Conservation (phyloP, 371 early-diverging fungal species). For the Syncephalastrum monosporum region DNA sequence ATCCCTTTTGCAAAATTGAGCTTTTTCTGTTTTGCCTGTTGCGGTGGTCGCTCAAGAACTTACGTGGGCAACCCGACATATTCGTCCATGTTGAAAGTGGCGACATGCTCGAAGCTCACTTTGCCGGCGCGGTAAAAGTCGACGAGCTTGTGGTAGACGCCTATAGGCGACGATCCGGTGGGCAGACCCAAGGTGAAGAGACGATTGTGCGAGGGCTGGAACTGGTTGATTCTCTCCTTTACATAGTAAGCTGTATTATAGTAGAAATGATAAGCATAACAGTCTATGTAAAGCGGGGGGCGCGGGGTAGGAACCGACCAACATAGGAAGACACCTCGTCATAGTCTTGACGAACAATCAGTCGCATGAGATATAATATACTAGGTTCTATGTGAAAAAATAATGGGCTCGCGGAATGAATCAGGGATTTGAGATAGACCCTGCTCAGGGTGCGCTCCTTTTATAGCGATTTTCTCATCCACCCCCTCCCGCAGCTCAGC, state of each 20-base stretch:
- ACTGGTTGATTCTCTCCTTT: slow-evolving; percentile 54
- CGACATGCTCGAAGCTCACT: slow-evolving; percentile 54
- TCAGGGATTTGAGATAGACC: background rate
- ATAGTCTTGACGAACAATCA: slow-evolving; percentile 9
- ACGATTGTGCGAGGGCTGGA: slow-evolving; percentile 65
- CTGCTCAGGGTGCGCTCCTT: too few species aligned
- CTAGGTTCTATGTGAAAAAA: too few species aligned
- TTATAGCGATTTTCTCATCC: too few species aligned
- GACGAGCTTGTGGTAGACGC: slow-evolving; percentile 46
- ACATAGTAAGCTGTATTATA: background rate
- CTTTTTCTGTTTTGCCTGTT: background rate
- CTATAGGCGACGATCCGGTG: slow-evolving; percentile 50
- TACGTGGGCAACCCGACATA: slow-evolving; percentile 45
- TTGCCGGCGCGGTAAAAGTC: slow-evolving; percentile 46
- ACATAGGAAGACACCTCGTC: slow-evolving; percentile 3
- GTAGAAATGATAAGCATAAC: background rate
- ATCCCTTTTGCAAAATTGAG: slow-evolving; percentile 32
- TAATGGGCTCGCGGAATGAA: too few species aligned
- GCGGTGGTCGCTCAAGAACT: background rate
- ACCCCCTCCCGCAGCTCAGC: too few species aligned
- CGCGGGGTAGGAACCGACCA: background rate
- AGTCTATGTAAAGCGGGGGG: slow-evolving; percentile 11
- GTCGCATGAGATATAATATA: background rate
- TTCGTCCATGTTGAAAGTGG: slow-evolving; percentile 54
- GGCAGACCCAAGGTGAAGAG: slow-evolving; percentile 84